Evolutionary conservation across 148 eudicot genomes (phyloP), one percentile per base, ranked within the genome.

Genomic region (Rhododendron ferrugineum): DNA sequence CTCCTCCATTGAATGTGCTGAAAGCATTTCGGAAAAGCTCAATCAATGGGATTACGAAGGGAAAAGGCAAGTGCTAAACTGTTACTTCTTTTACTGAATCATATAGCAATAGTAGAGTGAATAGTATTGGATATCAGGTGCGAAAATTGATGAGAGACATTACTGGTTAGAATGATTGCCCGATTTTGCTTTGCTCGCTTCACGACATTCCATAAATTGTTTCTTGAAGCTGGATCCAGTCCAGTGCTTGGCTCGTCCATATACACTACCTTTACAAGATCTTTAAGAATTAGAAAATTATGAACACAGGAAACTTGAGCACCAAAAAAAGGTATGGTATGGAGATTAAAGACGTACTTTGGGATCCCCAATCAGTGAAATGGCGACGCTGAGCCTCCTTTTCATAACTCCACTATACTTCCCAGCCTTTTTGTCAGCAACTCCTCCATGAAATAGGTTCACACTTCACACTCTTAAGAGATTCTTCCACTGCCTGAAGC

Each of bases 201-300:
- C 87, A 96, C 95, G 16, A 93, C 97, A 79, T 89, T 93, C 98
- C 98, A 96, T 74, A 96, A 89, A 88, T 85, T 93, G 81, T 93
- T 96, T 90, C 98, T 90, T 73, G 98, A 96, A 85, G 98, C 98
- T 77, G 98, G 98, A 85, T 96, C 98, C 79, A 96, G 85, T 47
- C 98, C 98, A 81, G 98, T 96, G 83, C 98, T 93, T 30, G 98
- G 98, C 86, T 96, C 98, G 86, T 96, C 98, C 98, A 94, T 94
- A 82, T 94, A 96, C 80, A 94, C 98, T 88, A 93, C 97, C 98
- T 94, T 64, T 23, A 1, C 47, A 87, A n/a, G 68, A 84, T 79
- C 79, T 50, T 14, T 68, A 87, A 84, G 15, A 85, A 85, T 68
- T 34, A 79, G 60, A 37, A 16, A 66, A 58, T 54, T 6, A 30